Evolutionary conservation across 208 protist genomes (phyloP).

Genomic region (Spongospora subterranea): DNA sequence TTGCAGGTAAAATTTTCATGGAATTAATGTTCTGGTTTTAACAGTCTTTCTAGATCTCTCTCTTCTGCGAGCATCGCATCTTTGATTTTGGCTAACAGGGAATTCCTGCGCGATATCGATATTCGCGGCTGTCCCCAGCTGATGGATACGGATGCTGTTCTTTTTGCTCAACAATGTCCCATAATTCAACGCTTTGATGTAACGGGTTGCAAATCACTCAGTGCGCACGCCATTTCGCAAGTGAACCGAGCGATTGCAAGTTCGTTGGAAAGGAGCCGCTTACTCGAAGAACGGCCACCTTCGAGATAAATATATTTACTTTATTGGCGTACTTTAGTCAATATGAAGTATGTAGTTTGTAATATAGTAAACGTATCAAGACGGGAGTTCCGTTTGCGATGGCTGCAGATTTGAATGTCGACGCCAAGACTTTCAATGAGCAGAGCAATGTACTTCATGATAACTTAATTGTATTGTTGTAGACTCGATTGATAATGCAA

Average conservation of each 20-base stretch:
- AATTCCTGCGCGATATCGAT: conserved; percentile 14
- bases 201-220: conserved; percentile 25
- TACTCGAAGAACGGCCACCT: not conserved
- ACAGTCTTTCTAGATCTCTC: not conserved
- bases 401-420: too few relatives aligned
- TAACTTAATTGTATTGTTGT: too few relatives aligned
- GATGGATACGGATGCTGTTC: not conserved
- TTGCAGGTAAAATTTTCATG: conserved; percentile 10
- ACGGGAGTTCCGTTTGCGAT: too few relatives aligned
- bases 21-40: not conserved
- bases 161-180: not conserved
- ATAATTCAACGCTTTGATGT: conserved; percentile 12
- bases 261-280: not conserved
- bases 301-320: not conserved
- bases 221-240: not conserved
- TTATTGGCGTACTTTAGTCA: not conserved
- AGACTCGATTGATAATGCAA: too few relatives aligned
- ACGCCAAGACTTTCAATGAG: too few relatives aligned
- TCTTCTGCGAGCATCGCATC: not conserved
- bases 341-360: not conserved
- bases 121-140: not conserved
- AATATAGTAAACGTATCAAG: not conserved
- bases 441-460: too few relatives aligned
- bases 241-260: not conserved
- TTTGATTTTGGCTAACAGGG: not conserved